phyloP scores from a whole-genome alignment of 2,329 filamentous ascomycete genomes.

The Thyridium curvatum region DNA sequence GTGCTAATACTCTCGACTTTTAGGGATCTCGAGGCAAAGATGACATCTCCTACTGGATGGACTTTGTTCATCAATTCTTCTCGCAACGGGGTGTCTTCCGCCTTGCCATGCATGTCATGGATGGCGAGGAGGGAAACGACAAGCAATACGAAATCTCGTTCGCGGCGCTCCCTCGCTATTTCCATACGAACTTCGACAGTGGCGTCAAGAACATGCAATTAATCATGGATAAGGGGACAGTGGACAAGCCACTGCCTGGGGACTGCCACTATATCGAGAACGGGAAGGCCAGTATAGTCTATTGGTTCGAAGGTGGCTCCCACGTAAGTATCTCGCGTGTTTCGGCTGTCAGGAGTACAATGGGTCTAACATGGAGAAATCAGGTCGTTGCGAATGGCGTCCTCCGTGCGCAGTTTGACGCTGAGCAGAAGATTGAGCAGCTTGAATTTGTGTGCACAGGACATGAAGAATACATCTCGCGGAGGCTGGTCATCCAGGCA shows the following conservation, averaged over 20 bases:
- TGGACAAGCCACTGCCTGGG: slow-evolving; percentile 49
- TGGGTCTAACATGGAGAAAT: slow-evolving; percentile 16
- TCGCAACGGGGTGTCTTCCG: slow-evolving; percentile 70
- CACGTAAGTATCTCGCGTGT: slow-evolving; percentile 53
- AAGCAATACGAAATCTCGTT: slow-evolving; percentile 86
- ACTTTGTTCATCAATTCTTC: slow-evolving; percentile 78
- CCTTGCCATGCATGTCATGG: slow-evolving; percentile 55
- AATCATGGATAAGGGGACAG: slow-evolving; percentile 63
- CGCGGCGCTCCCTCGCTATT: slow-evolving; percentile 79
- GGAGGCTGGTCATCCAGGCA: slow-evolving; percentile 55
- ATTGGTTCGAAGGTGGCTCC: slow-evolving; percentile 80
- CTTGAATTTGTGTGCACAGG: slow-evolving; percentile 72
- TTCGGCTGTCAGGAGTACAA: not conserved
- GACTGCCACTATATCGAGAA: slow-evolving; percentile 72
- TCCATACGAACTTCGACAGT: slow-evolving; percentile 81
- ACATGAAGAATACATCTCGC: slow-evolving; percentile 80
- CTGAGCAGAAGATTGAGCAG: slow-evolving; percentile 72
- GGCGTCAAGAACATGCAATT: slow-evolving; percentile 83
- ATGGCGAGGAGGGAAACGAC: slow-evolving; percentile 49
- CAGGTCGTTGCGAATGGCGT: slow-evolving; percentile 73
- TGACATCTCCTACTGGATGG: slow-evolving; percentile 71
- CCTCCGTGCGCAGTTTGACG: slow-evolving; percentile 73
- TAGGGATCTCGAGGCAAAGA: slow-evolving; percentile 55
- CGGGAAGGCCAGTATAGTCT: slow-evolving; percentile 71
- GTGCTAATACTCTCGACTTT: slow-evolving; percentile 1